These are phyloP conservation scores for Spathaspora gorwiae DNA, from an alignment of 805 yeast genomes.

Conservation along the genomic window DNA sequence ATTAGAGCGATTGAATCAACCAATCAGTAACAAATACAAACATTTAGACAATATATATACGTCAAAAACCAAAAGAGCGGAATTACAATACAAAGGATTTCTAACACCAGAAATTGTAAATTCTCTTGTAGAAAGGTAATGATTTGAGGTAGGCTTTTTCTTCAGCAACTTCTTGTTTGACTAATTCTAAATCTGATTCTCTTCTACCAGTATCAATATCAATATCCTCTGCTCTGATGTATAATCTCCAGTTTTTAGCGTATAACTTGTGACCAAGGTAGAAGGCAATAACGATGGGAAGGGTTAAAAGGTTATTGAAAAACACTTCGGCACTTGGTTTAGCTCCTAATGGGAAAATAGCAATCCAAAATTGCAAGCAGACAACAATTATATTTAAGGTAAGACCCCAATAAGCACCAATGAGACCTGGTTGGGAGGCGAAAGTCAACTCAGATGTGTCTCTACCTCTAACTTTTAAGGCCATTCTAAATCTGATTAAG, in stretches of 20 bases:
- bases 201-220: slow-evolving; percentile 33
- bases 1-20: no score
- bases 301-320: slow-evolving; percentile 26
- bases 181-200: slow-evolving; percentile 25
- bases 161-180: slow-evolving; percentile 32
- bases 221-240: slow-evolving; percentile 22
- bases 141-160: slow-evolving; percentile 21
- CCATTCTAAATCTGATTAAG: slow-evolving; percentile 58
- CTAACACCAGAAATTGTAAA: slow-evolving; percentile 25
- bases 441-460: slow-evolving; percentile 49
- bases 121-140: slow-evolving; percentile 20
- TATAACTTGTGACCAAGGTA: slow-evolving; percentile 27
- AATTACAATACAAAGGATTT: no score
- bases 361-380: slow-evolving; percentile 62
- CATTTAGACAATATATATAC: no score
- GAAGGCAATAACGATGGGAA: slow-evolving; percentile 23
- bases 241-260: slow-evolving; percentile 19
- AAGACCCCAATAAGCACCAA: slow-evolving; percentile 52
- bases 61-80: no score
- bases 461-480: slow-evolving; percentile 51
- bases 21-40: no score
- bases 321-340: slow-evolving; percentile 25
- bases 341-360: slow-evolving; percentile 54
- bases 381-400: slow-evolving; percentile 45
- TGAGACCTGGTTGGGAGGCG: slow-evolving; percentile 45